phyloP scores from a whole-genome alignment of 352 stramenopile species.

The Phytophthora colocasiae region DNA sequence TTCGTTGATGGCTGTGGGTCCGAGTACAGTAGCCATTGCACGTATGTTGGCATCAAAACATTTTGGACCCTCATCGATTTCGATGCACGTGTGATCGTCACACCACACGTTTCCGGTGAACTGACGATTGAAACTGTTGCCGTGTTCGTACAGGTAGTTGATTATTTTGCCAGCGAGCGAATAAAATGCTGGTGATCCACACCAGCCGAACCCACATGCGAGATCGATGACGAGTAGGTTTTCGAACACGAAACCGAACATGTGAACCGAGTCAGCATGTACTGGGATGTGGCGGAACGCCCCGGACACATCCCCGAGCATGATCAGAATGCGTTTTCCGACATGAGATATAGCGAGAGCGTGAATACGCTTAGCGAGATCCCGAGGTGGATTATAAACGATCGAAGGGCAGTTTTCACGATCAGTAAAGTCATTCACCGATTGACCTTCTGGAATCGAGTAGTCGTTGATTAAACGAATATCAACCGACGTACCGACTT shows the following conservation, averaged over 20 bases:
- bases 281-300: slow-evolving; percentile 42
- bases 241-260: slow-evolving; percentile 32
- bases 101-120: slow-evolving; percentile 34
- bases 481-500: neutral
- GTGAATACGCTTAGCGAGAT: slow-evolving; percentile 28
- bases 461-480: slow-evolving; percentile 32
- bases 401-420: slow-evolving; percentile 7
- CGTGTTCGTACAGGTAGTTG: slow-evolving; percentile 23
- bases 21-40: slow-evolving; percentile 24
- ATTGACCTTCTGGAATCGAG: slow-evolving; percentile 6
- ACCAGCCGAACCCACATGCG: slow-evolving; percentile 26
- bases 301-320: slow-evolving; percentile 37
- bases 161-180: slow-evolving; percentile 20
- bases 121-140: neutral
- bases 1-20: neutral
- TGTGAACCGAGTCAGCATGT: slow-evolving; percentile 27
- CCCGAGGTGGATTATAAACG: slow-evolving; percentile 32
- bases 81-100: slow-evolving; percentile 31
- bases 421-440: slow-evolving; percentile 24
- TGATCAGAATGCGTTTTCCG: slow-evolving; percentile 10
- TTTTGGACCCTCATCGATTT: slow-evolving; percentile 7
- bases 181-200: slow-evolving; percentile 35
- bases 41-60: slow-evolving; percentile 12
- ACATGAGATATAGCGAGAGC: slow-evolving; percentile 5
- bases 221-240: slow-evolving; percentile 29